These are phyloP conservation scores for Plenodomus tracheiphilus DNA, from an alignment of 2,329 filamentous ascomycete genomes.

Conservation along the genomic window DNA sequence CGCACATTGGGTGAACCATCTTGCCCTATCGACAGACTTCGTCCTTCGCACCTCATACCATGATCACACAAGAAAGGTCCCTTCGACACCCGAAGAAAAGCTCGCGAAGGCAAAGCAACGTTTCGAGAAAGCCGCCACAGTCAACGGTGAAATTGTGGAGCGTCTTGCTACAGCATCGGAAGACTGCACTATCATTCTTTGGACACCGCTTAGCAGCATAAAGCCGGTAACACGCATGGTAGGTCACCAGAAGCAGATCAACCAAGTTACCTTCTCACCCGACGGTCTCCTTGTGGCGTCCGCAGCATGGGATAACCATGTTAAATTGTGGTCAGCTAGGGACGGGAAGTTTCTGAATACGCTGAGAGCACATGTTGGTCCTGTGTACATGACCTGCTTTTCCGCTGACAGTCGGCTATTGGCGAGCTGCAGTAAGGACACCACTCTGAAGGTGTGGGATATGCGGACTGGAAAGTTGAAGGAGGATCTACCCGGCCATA, in stretches of 20 bases:
- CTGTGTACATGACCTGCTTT: conserved; percentile 91
- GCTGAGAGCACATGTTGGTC: conserved; percentile 83
- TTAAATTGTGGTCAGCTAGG: conserved; percentile 85
- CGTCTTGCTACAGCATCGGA: conserved; percentile 88
- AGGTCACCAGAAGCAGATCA: conserved; percentile 97
- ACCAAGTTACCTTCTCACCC: conserved; percentile 91
- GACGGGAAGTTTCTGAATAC: conserved; percentile 81
- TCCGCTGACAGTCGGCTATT: conserved; percentile 88
- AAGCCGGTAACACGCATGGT: conserved; percentile 87
- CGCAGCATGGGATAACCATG: conserved; percentile 90
- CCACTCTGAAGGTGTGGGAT: conserved; percentile 93
- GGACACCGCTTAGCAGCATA: conserved; percentile 75
- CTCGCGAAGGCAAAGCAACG: conserved; percentile 74
- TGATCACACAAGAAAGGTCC: conserved; percentile 75
- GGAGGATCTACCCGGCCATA: conserved; percentile 83
- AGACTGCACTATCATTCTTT: conserved; percentile 95
- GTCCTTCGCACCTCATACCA: conserved; percentile 83
- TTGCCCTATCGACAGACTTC: conserved; percentile 91
- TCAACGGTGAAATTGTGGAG: conserved; percentile 78
- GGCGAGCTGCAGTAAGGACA: conserved; percentile 87
- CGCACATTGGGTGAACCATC: conserved; percentile 93
- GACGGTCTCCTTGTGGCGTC: conserved; percentile 87
- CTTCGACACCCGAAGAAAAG: conserved; percentile 70
- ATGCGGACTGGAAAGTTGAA: conserved; percentile 81
- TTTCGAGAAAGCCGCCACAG: conserved; percentile 81